phyloP scores from a whole-genome alignment of 2,329 filamentous ascomycete genomes.

The Pseudogymnoascus sp. region DNA sequence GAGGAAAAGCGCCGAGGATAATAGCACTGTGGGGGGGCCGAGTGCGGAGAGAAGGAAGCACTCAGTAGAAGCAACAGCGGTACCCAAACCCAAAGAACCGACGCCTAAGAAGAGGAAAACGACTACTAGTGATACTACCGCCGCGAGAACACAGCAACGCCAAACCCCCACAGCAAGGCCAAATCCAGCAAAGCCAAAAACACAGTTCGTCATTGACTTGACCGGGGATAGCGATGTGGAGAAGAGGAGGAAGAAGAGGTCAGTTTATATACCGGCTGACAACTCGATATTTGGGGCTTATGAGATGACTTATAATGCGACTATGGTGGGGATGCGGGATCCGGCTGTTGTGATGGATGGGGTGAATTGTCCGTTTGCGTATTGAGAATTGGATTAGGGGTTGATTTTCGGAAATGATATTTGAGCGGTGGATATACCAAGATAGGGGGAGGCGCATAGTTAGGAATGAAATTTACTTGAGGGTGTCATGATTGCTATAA shows the following conservation, averaged over 20 bases:
- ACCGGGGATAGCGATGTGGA: neutral
- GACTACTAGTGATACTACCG: neutral
- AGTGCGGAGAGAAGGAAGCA: neutral
- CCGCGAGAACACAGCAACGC: neutral
- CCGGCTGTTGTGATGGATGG: neutral
- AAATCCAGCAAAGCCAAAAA: neutral
- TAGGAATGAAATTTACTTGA: neutral
- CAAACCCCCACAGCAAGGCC: neutral
- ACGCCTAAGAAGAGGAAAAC: neutral
- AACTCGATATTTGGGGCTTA: constrained; percentile 19
- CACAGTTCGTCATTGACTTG: neutral
- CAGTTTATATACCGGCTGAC: constrained; percentile 19
- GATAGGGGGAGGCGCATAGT: neutral
- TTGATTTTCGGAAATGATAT: neutral
- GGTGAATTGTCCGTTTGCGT: neutral
- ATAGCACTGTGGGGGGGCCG: neutral
- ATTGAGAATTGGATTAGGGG: neutral
- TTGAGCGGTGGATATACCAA: neutral
- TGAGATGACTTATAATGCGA: constrained; percentile 15
- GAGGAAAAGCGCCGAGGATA: neutral
- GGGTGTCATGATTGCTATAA: neutral
- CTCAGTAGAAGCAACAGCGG: neutral
- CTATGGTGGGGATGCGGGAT: neutral
- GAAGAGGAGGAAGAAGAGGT: neutral
- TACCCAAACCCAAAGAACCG: neutral